Percentiles rank a stretch among this genome's conserved stretches.
Conservation (phyloP, 2,329 filamentous ascomycete genomes). For the Byssothecium circinans region DNA sequence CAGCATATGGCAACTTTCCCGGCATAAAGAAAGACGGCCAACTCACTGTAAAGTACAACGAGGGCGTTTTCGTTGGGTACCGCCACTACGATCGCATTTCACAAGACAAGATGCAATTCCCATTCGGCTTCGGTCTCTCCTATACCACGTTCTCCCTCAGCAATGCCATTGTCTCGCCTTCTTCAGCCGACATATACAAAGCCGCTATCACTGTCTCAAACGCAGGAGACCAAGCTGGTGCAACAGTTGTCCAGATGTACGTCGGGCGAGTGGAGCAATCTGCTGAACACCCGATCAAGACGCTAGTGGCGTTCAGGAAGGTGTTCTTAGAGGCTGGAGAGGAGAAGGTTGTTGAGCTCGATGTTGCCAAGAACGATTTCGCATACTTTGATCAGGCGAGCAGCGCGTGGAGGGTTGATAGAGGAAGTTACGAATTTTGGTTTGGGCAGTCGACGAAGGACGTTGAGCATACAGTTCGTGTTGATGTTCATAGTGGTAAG, state of each 20-base stretch:
- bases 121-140: slow-evolving; percentile 44
- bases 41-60: slow-evolving; percentile 61
- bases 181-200: slow-evolving; percentile 49
- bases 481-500: slow-evolving; percentile 24
- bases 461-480: slow-evolving; percentile 25
- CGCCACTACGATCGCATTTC: slow-evolving; percentile 62
- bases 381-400: slow-evolving; percentile 36
- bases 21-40: slow-evolving; percentile 52
- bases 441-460: slow-evolving; percentile 35
- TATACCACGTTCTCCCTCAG: slow-evolving; percentile 47
- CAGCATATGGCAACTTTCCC: slow-evolving; percentile 44
- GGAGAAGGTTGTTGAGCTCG: slow-evolving; percentile 58
- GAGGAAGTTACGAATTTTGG: slow-evolving; percentile 34
- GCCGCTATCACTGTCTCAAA: slow-evolving; percentile 53
- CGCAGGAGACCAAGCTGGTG: slow-evolving; percentile 52
- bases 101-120: slow-evolving; percentile 53
- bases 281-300: slow-evolving; percentile 61
- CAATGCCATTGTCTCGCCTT: slow-evolving; percentile 62
- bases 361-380: slow-evolving; percentile 27
- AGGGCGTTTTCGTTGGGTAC: slow-evolving; percentile 59
- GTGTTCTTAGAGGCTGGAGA: slow-evolving; percentile 61
- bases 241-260: slow-evolving; percentile 60
- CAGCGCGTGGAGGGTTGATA: slow-evolving; percentile 33
- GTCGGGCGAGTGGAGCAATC: slow-evolving; percentile 52
- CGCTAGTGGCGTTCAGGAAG: slow-evolving; percentile 69